Evolutionary conservation across 2,329 filamentous ascomycete genomes (phyloP), one percentile per base, ranked within the genome.

Genomic region (Zymoseptoria crescenta): DNA sequence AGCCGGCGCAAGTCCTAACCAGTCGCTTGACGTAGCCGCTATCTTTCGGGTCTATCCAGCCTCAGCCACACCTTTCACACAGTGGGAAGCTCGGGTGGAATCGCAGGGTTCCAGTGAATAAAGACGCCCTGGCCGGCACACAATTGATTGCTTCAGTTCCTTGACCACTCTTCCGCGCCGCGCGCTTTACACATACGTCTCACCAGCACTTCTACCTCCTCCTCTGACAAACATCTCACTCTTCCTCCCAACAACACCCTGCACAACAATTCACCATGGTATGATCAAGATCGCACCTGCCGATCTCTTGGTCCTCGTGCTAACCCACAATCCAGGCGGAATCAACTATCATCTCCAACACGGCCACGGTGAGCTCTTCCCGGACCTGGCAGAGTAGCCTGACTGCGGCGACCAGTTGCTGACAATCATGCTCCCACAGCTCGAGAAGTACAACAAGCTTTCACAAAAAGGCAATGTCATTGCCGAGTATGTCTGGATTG

Each of bases 401-500:
- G 16, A 45, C 16, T 16, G 35, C 35, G 35, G 35, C 35, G 35
- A 45, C 35, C 16, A 13, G n/a, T 16, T 2, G 35, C 35, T 45
- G 35, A 45, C 35, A n/a, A 13, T 45, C 35, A 45, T 45, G 16
- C 35, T 45, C 35, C 35, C 50, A n/a, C 77, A 96, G 91, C 86
- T 96, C 76, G 80, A 87, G 77, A 96, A 96, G 79, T 97, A 93
- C 83, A 85, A 94, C 79, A 81, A 82, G 73, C 89, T 97, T 72
- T 87, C 91, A 76, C 93, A 97, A 81, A 89, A 88, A 76, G 92
- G 91, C 76, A 81, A 80, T 70, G 82, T 95, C 74, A 94, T 96
- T 78, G 93, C 91, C 73, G 93, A 96, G 81, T 96, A 96, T 80
- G 86, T 96, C 82, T 96, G 93, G 93, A 88, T 96, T 75, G 92